Evolutionary conservation across 768 basidiomycete species (phyloP).

Genomic region (Suillus sp.): DNA sequence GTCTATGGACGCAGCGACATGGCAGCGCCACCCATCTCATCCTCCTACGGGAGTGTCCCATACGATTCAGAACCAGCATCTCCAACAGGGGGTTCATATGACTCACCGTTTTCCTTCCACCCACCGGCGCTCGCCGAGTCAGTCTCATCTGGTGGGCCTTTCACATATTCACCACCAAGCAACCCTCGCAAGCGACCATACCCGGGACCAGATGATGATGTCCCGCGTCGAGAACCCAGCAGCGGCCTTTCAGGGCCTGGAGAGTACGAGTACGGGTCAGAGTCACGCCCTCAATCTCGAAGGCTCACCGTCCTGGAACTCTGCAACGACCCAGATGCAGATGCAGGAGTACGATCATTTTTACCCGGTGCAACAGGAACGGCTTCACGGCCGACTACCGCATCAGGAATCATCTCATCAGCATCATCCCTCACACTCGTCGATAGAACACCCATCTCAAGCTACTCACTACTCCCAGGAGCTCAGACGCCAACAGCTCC

Average conservation of each 20-base stretch:
- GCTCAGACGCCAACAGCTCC: slow-evolving; percentile 46
- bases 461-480: slow-evolving; percentile 49
- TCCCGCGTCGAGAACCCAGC: slow-evolving; percentile 40
- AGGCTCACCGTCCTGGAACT: slow-evolving; percentile 86
- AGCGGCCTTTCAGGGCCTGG: slow-evolving; percentile 31
- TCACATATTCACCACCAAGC: slow-evolving; percentile 36
- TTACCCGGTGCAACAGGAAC: slow-evolving; percentile 38
- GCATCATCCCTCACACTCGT: slow-evolving; percentile 53
- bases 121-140: slow-evolving; percentile 54
- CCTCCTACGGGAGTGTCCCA: slow-evolving; percentile 26
- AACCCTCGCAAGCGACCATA: slow-evolving; percentile 67
- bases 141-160: slow-evolving; percentile 30
- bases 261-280: slow-evolving; percentile 69
- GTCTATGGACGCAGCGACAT: slow-evolving; percentile 42
- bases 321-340: slow-evolving; percentile 70
- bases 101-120: slow-evolving; percentile 82
- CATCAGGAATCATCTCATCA: slow-evolving; percentile 47
- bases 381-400: slow-evolving; percentile 45
- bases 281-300: slow-evolving; percentile 78
- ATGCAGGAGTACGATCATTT: slow-evolving; percentile 49
- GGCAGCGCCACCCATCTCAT: slow-evolving; percentile 37
- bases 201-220: slow-evolving; percentile 48
- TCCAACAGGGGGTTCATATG: slow-evolving; percentile 38
- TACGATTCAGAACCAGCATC: slow-evolving; percentile 28
- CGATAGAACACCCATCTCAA: slow-evolving; percentile 42